Percentiles rank a stretch among this genome's conserved stretches.
Conservation (phyloP, 2,329 filamentous ascomycete species). For the Colletotrichum endophyticum region DNA sequence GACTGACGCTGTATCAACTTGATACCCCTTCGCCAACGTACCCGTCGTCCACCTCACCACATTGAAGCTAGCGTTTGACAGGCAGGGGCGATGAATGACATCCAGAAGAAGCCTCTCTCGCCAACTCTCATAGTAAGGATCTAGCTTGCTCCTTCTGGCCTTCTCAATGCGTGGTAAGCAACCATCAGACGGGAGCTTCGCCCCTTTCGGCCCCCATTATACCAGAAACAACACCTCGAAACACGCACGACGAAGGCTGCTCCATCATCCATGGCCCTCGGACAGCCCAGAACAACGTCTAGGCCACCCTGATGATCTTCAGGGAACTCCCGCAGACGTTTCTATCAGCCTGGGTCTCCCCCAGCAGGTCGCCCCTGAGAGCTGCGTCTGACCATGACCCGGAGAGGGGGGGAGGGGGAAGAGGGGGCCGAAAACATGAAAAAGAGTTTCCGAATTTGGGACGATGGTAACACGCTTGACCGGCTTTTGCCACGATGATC, state of each 20-base stretch:
- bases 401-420: neutral
- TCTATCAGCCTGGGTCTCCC: neutral
- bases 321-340: neutral
- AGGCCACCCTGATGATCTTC: neutral
- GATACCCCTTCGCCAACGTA: neutral
- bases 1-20: neutral
- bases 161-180: neutral
- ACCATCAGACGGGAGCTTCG: neutral
- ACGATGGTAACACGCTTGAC: neutral
- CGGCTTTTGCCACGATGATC: neutral
- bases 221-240: neutral
- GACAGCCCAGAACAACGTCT: neutral
- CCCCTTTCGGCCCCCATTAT: neutral
- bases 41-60: neutral
- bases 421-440: neutral
- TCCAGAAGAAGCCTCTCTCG: neutral
- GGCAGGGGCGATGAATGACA: neutral
- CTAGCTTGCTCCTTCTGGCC: neutral
- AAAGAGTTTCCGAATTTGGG: neutral
- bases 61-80: neutral
- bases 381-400: neutral
- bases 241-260: neutral
- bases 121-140: neutral
- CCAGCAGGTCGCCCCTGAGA: neutral
- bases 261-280: accelerated